Base-by-base conservation (phyloP, 1,284 basidiomycete genomes). In the Pterulicium gracile region DNA sequence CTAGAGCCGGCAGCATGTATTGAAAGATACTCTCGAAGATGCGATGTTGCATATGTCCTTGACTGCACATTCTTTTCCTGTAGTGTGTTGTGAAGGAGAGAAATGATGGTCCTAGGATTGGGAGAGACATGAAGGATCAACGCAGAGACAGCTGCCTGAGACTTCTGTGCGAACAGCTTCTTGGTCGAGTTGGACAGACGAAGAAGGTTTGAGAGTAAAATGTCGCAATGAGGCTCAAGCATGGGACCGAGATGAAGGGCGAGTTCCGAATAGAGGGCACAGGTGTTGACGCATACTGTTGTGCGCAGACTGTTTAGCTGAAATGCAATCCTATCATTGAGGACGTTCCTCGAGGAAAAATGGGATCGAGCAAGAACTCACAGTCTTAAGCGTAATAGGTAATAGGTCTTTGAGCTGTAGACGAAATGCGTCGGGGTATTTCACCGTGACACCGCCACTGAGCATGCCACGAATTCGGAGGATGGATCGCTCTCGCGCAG, bases 181-280 rank as follows among this genome's bases (percentile, higher is more conserved):
- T 99, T 99, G n/a, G 95, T 98, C 50, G 90, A 82, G 4, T 82
- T 83, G 20, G 89, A 82, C 89, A 98, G 89, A 53, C 80, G 81
- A 24, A 94, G 71, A 4, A 96, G 74, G 51, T 85, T 75, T 7
- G 77, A 74, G 45, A 94, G 69, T 2, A 97, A 61, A 0, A 70
- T 61, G 47, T 97, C 94, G 55, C 81, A 82, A 52, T 84, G 79
- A 0, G 79, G 79, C 61, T 96, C 90, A 24, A 93, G 67, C 13
- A 70, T 65, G 3, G 76, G 56, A n/a, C 83, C 83, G 13, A 98
- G 74, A 15, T 77, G 65, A 35, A 70, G 59, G 18, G 82, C 79
- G 18, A 98, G 70, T 55, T 98, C 93, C 34, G 66, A 60, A 53
- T 96, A 87, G 27, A 98, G 70, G 0, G 75, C 69, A 52, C 88